phyloP scores from a whole-genome alignment of 108 stramenopile genomes.

The Nitzschia sp. region DNA sequence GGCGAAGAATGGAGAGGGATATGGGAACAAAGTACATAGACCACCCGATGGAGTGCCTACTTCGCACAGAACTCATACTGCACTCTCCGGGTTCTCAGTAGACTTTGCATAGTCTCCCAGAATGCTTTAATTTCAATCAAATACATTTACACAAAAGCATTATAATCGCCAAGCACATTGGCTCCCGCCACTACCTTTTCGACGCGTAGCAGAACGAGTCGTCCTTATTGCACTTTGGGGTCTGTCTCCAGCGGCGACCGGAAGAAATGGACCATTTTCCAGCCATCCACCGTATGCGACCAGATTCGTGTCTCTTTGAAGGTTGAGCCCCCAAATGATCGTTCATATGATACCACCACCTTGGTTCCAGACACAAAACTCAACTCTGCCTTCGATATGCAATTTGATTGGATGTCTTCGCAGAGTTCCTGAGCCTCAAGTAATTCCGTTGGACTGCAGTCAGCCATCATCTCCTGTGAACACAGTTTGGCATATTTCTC shows the following conservation, averaged over 20 bases:
- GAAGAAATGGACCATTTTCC: slow-evolving; percentile 54
- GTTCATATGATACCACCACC: slow-evolving; percentile 63
- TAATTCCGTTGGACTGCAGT: slow-evolving; percentile 2
- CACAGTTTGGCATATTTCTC: slow-evolving; percentile 40
- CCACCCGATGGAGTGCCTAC: no score
- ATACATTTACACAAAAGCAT: no score
- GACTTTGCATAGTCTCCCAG: no score
- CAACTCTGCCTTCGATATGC: slow-evolving; percentile 19
- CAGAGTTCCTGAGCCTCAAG: slow-evolving; percentile 32
- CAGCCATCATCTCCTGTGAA: slow-evolving; percentile 38
- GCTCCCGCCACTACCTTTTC: no score
- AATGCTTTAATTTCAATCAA: no score
- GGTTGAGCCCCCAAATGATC: slow-evolving; percentile 22
- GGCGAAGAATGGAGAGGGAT: slow-evolving; percentile 28
- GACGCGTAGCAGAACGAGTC: no score
- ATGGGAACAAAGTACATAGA: no score
- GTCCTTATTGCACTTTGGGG: no score
- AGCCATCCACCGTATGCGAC: slow-evolving; percentile 52
- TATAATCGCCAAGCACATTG: no score
- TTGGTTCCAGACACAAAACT: slow-evolving; percentile 61
- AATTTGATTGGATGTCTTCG: slow-evolving; percentile 3
- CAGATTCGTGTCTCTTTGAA: slow-evolving; percentile 54
- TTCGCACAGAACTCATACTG: no score
- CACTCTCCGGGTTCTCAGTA: no score
- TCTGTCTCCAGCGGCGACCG: slow-evolving; percentile 7